phyloP scores from a whole-genome alignment of 495 filamentous ascomycete genomes.

The Daldinia grandis region DNA sequence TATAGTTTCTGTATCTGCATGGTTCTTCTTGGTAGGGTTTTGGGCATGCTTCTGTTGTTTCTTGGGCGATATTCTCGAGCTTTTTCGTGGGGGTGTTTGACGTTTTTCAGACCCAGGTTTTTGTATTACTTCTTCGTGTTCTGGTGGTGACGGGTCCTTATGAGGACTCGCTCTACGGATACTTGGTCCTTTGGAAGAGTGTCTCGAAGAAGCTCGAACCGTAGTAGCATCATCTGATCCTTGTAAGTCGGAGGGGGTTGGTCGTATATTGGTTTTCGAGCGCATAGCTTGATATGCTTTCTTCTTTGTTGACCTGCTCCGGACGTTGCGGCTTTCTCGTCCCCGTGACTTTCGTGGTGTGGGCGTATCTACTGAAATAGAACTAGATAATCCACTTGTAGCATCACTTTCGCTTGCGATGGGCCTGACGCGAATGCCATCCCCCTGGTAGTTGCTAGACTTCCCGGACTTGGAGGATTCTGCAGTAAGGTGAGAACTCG shows the following conservation, averaged over 20 bases:
- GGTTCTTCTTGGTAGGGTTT: constrained; percentile 22
- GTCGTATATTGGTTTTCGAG: constrained; percentile 36
- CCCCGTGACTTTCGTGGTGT: constrained; percentile 11
- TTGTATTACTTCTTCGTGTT: constrained; percentile 57
- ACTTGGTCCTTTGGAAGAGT: constrained; percentile 41
- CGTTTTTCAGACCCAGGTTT: constrained; percentile 45
- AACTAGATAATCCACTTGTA: constrained; percentile 26
- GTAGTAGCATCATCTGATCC: constrained; percentile 43
- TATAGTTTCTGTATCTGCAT: constrained; percentile 33
- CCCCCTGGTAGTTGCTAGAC: constrained; percentile 38
- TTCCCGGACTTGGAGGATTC: constrained; percentile 29
- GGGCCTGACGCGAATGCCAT: constrained; percentile 51
- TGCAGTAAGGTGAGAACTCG: constrained; percentile 6
- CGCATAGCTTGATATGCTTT: constrained; percentile 38
- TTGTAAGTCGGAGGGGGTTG: constrained; percentile 40
- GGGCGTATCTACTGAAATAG: constrained; percentile 8
- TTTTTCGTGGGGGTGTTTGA: constrained; percentile 33
- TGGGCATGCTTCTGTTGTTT: constrained; percentile 22
- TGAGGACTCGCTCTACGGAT: constrained; percentile 26
- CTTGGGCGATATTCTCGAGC: constrained; percentile 38
- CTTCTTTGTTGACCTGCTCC: constrained; percentile 48
- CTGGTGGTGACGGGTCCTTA: constrained; percentile 53
- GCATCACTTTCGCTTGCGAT: constrained; percentile 43
- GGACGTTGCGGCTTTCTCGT: constrained; percentile 27
- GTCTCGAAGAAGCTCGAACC: constrained; percentile 45